Evolutionary conservation across 1,284 basidiomycete genomes (phyloP).

Genomic region (Pterulicium gracile): DNA sequence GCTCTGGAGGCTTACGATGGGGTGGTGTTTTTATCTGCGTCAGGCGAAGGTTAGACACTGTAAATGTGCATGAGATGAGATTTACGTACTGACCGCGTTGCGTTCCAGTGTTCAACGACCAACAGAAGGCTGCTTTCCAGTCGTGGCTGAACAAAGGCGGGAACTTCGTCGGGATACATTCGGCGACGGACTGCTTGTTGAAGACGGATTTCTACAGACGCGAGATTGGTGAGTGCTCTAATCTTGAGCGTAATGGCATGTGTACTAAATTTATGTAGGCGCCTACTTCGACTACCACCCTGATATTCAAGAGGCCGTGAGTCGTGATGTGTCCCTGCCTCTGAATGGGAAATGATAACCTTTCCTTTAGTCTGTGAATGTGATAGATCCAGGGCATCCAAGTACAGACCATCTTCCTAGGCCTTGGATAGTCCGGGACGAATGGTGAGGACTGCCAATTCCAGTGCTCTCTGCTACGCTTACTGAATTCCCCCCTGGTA

Average conservation of each 20-base stretch:
- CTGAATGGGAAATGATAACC: too few relatives aligned
- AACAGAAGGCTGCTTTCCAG: constrained; percentile 43
- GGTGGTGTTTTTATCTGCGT: constrained; percentile 62
- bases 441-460: constrained; percentile 31
- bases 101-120: constrained; percentile 44
- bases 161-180: constrained; percentile 36
- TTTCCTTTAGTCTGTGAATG: constrained; percentile 45
- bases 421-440: constrained; percentile 52
- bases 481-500: constrained; percentile 14
- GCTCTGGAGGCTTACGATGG: constrained; percentile 51
- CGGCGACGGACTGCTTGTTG: constrained; percentile 38
- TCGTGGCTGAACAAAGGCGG: constrained; percentile 47
- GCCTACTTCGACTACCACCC: constrained; percentile 75
- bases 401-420: constrained; percentile 54
- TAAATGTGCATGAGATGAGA: too few relatives aligned
- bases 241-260: not conserved
- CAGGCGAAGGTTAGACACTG: constrained; percentile 54
- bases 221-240: constrained; percentile 26
- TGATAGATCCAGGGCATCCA: constrained; percentile 52
- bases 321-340: too few relatives aligned
- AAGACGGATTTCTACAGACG: constrained; percentile 37
- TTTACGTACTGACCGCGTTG: too few relatives aligned
- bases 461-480: not conserved
- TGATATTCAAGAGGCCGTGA: constrained; percentile 46
- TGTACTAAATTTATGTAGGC: constrained; percentile 21